phyloP scores from a whole-genome alignment of 2,329 filamentous ascomycete genomes.

The Alternaria sp. region DNA sequence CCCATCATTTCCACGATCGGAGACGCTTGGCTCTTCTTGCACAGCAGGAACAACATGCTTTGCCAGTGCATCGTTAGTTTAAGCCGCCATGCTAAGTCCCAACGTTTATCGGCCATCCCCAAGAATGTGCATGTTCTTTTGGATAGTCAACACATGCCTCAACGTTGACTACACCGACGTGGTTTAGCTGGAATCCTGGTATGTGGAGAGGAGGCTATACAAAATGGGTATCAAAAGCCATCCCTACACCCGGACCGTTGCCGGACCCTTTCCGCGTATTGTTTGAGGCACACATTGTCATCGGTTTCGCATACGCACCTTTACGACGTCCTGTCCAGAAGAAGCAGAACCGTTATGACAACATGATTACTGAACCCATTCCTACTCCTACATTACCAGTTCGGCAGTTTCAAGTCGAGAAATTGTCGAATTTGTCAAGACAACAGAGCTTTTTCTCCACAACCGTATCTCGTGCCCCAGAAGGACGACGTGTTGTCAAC shows the following conservation, averaged over 20 bases:
- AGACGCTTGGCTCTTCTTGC: conserved; percentile 15
- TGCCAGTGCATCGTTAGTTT: not conserved
- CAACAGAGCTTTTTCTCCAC: not conserved
- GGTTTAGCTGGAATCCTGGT: not conserved
- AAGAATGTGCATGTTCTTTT: not conserved
- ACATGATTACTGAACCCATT: conserved; percentile 5
- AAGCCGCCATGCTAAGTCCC: not conserved
- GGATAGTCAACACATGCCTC: conserved; percentile 10
- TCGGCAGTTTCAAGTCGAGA: conserved; percentile 2
- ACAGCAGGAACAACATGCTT: conserved; percentile 12
- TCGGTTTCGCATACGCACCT: conserved; percentile 11
- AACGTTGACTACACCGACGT: not conserved
- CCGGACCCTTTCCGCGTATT: conserved; percentile 12
- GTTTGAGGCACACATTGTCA: conserved; percentile 11
- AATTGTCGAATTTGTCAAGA: conserved; percentile 6
- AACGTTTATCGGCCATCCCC: conserved; percentile 5
- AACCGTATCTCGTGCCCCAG: conserved; percentile 1
- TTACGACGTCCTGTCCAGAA: conserved; percentile 5
- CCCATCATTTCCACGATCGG: conserved; percentile 14
- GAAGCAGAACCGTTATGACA: not conserved
- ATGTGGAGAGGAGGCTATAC: not conserved
- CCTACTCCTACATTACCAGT: conserved; percentile 1
- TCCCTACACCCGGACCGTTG: not conserved
- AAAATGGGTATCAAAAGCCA: conserved; percentile 12
- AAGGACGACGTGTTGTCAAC: conserved; percentile 8